Conservation (phyloP, 2,329 filamentous ascomycete genomes). For the Akanthomyces lecanii region DNA sequence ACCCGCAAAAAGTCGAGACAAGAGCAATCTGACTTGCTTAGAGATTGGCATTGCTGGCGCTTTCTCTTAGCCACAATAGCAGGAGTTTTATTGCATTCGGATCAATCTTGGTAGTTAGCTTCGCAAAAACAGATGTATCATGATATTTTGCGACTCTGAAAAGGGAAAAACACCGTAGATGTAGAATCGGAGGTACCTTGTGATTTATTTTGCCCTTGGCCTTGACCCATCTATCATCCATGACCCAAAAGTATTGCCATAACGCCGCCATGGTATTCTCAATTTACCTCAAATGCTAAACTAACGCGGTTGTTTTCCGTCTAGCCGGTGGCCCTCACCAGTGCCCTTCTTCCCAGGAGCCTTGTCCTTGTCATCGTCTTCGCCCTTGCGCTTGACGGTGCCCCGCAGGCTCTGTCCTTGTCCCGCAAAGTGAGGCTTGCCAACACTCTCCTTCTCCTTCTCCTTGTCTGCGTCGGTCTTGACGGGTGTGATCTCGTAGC, state of each 20-base stretch:
- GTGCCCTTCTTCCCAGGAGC: slow-evolving; percentile 44
- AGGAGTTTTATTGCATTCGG: neutral
- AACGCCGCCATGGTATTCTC: slow-evolving; percentile 5
- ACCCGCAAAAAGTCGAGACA: neutral
- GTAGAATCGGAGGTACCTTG: neutral
- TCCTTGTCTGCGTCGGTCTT: slow-evolving; percentile 72
- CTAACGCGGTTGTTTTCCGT: slow-evolving; percentile 36
- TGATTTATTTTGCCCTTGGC: neutral
- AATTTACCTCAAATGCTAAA: neutral
- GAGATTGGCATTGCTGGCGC: neutral
- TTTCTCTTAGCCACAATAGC: neutral
- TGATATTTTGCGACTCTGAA: neutral
- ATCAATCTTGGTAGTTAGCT: neutral
- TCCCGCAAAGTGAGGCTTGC: slow-evolving; percentile 74
- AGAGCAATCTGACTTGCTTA: neutral
- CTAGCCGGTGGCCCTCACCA: slow-evolving; percentile 40
- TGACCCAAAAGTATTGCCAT: neutral
- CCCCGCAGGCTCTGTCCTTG: slow-evolving; percentile 75
- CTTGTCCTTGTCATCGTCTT: slow-evolving; percentile 45
- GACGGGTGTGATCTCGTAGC: slow-evolving; percentile 86
- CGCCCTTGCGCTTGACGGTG: slow-evolving; percentile 66
- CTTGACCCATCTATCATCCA: neutral
- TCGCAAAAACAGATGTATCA: neutral
- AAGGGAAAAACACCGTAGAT: neutral
- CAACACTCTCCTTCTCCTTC: slow-evolving; percentile 58